These are phyloP conservation scores for Avena eriantha DNA, from an alignment of 176 grass and related monocot genomes.

Conservation along the genomic window DNA sequence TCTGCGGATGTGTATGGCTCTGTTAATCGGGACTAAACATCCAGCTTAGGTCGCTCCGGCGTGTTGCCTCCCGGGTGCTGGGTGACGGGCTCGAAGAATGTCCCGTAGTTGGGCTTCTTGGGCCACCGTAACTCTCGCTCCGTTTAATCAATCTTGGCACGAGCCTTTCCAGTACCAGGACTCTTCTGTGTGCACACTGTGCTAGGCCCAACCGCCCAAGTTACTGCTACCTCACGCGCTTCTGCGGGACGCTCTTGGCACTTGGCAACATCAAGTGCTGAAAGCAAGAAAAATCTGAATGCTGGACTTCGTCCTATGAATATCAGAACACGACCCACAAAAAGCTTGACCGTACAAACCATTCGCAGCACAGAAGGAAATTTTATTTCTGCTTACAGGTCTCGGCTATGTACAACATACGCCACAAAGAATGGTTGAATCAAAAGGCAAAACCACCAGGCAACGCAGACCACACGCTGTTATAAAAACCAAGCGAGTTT, in stretches of 20 bases:
- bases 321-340: neutral
- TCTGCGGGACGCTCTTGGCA: neutral
- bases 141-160: too few species aligned
- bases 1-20: accelerated
- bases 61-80: too few species aligned
- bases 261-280: neutral
- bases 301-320: too few species aligned
- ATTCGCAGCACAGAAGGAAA: conserved; percentile 25
- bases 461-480: conserved; percentile 49
- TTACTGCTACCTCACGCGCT: too few species aligned
- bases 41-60: too few species aligned
- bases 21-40: neutral
- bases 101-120: too few species aligned
- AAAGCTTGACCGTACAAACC: neutral
- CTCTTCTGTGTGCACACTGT: too few species aligned
- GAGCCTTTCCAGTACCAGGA: too few species aligned
- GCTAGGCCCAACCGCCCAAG: too few species aligned
- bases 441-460: conserved; percentile 43
- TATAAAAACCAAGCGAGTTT: conserved; percentile 48
- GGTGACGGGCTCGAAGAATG: too few species aligned
- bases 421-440: conserved; percentile 65
- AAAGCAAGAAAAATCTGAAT: neutral
- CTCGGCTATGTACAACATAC: conserved; percentile 69
- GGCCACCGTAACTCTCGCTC: too few species aligned
- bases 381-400: conserved; percentile 57